Evolutionary conservation across 257 asterid genomes (phyloP).

Genomic region (Lycium ferocissimum): DNA sequence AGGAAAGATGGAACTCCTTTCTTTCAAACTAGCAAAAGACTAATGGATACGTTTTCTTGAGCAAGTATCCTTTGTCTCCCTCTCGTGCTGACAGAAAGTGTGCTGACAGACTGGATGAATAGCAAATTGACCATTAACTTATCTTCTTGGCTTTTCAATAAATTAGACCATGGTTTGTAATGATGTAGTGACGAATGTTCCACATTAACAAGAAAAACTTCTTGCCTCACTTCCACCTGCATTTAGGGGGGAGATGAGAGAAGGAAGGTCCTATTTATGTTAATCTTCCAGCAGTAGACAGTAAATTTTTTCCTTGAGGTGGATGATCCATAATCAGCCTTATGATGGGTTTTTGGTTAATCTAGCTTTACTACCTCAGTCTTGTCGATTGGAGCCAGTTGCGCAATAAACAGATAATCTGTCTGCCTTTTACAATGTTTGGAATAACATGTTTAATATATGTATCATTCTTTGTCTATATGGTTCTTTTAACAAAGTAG

Average conservation of each 20-base stretch:
- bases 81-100: neutral
- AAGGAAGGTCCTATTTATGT: neutral
- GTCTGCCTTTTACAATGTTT: neutral
- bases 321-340: neutral
- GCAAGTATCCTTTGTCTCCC: neutral
- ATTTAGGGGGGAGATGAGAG: neutral
- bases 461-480: neutral
- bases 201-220: neutral
- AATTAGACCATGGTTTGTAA: neutral
- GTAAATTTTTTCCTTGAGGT: neutral
- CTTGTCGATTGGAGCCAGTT: neutral
- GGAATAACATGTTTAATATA: neutral
- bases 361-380: neutral
- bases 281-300: neutral
- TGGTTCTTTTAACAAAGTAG: neutral
- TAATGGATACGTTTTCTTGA: slow-evolving; percentile 19
- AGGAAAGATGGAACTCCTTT: slow-evolving; percentile 10
- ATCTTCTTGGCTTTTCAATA: neutral
- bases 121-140: neutral
- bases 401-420: neutral
- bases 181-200: neutral
- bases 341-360: neutral
- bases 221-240: neutral
- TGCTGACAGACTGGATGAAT: neutral
- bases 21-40: neutral